Evolutionary conservation across 306 rosid genomes (phyloP).

Genomic region (Pyrus pyrifolia): DNA sequence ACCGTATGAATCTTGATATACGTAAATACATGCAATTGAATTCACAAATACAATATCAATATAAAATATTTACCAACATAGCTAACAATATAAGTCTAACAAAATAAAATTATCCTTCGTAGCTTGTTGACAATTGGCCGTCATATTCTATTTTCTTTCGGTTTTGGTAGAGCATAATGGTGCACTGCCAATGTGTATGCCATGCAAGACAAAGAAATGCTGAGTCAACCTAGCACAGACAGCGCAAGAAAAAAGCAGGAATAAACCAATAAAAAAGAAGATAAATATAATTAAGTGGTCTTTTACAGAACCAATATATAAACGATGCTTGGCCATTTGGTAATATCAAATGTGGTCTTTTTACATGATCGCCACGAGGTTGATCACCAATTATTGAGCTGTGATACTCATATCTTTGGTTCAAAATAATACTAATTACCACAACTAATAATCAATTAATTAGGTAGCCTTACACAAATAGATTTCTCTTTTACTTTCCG

Average conservation of each 20-base stretch:
- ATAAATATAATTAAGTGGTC: slow-evolving; percentile 23
- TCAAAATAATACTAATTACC: not conserved
- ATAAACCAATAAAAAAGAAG: not conserved
- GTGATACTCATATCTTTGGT: not conserved
- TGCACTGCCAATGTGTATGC: not conserved
- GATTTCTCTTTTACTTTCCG: not conserved
- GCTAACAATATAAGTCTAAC: not conserved
- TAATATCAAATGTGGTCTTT: slow-evolving; percentile 6
- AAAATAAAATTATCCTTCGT: not conserved
- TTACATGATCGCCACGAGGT: slow-evolving; percentile 11
- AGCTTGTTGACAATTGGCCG: not conserved
- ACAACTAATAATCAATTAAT: not conserved
- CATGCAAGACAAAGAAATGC: slow-evolving; percentile 16
- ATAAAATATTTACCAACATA: not conserved
- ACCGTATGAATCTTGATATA: not conserved
- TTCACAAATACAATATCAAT: not conserved
- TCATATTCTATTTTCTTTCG: not conserved
- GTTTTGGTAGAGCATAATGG: not conserved
- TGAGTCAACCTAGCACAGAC: slow-evolving; percentile 31
- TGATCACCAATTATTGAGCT: slow-evolving; percentile 18
- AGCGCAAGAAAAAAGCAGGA: not conserved
- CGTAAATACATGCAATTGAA: not conserved
- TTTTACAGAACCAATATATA: too few species aligned
- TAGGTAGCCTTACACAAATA: not conserved
- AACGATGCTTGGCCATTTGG: slow-evolving; percentile 14